Base-by-base conservation (phyloP, 2,329 filamentous ascomycete species). In the Neonectria punicea region DNA sequence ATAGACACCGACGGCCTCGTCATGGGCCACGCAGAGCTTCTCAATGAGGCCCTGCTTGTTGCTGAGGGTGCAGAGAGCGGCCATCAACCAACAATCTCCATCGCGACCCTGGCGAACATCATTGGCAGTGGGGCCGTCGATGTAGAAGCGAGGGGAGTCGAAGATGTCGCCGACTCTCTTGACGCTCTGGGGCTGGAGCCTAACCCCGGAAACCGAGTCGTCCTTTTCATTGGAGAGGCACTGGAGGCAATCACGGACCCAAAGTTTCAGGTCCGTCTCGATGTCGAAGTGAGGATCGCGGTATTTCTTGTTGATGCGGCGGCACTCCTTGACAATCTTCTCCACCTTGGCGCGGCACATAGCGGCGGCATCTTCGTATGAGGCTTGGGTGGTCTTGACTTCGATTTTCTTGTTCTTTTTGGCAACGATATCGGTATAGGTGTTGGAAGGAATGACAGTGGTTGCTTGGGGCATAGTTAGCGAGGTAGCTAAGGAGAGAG, bases 11-110 rank as follows among this genome's bases (percentile, higher is more conserved):
- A 94, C 88, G 34, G 87, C 83, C 74, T 92, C 87, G 69, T 96
- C 88, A 13, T 88, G 86, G 5, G 88, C 90, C 53, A 96, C 90
- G 69, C 92, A 96, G 9, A 94, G 83, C 58, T 82, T 86, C 76
- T 94, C 89, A 58, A 96, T 92, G 66, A 94, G 78, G 0, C 87
- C 89, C 20, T 86, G 80, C 77, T 92, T 92, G 74, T 93, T 93
- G 70, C 89, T 90, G 66, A 97, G 84, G 0, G 92, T 93, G 66
- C 90, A 93, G 46, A 97, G 79, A 1, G 92, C 92, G 7, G 93
- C 91, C 82, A 97, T 89, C 62, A 96, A 87, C 93, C 93, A 97
- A 77, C 93, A 97, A 75, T 97, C 92, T 2, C 93, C 93, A 67
- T 91, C 89, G 9, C 87, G 85, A 2, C 93, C 93, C 77, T 96